phyloP scores from a whole-genome alignment of 2,329 filamentous ascomycete genomes.

The Aureobasidium zeae region DNA sequence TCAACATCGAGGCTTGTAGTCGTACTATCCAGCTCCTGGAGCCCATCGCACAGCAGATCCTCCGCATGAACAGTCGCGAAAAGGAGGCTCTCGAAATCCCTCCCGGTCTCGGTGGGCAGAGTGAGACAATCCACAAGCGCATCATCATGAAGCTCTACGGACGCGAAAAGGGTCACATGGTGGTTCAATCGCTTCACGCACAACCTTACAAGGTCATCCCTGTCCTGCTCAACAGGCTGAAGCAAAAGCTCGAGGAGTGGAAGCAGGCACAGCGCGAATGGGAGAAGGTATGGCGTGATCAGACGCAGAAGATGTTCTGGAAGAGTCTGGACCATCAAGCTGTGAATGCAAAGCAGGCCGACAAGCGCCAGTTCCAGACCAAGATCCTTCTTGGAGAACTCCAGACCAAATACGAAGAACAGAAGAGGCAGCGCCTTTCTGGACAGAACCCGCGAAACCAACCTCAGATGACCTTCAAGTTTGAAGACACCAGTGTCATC shows the following conservation, averaged over 20 bases:
- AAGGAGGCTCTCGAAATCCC: slow-evolving; percentile 69
- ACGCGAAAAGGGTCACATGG: slow-evolving; percentile 68
- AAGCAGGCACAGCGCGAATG: slow-evolving; percentile 93
- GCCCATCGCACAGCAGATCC: slow-evolving; percentile 83
- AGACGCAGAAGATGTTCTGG: slow-evolving; percentile 90
- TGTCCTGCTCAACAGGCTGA: slow-evolving; percentile 76
- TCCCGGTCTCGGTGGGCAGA: slow-evolving; percentile 77
- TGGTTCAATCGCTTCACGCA: slow-evolving; percentile 77
- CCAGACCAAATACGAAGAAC: slow-evolving; percentile 86
- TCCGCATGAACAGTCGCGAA: slow-evolving; percentile 63
- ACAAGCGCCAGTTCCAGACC: slow-evolving; percentile 83
- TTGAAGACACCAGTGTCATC: slow-evolving; percentile 50
- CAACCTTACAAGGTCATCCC: slow-evolving; percentile 82
- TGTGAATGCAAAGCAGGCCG: slow-evolving; percentile 74
- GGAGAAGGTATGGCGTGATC: slow-evolving; percentile 97
- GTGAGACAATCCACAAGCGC: slow-evolving; percentile 91
- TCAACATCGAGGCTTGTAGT: slow-evolving; percentile 90
- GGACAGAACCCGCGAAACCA: slow-evolving; percentile 22
- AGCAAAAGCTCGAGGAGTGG: slow-evolving; percentile 97
- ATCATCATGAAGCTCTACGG: slow-evolving; percentile 98
- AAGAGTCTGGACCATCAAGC: slow-evolving; percentile 96
- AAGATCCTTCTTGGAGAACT: slow-evolving; percentile 88
- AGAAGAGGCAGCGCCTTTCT: slow-evolving; percentile 56
- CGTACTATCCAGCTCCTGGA: slow-evolving; percentile 95
- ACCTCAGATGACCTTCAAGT: slow-evolving; percentile 63